Conservation (phyloP, 2,329 filamentous ascomycete genomes). For the Blastomyces gilchristii region DNA sequence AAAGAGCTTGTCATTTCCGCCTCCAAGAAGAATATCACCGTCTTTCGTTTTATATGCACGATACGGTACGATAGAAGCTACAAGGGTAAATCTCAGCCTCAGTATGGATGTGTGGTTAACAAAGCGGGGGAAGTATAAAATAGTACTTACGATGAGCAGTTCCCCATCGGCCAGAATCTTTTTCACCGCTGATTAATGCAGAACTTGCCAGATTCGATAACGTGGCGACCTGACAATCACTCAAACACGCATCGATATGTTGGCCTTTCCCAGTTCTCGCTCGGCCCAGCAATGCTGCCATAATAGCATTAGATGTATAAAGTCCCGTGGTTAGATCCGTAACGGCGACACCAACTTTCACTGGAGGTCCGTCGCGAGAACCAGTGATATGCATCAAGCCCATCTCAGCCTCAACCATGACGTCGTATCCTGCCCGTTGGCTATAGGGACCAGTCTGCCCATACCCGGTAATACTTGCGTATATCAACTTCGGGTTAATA, state of each 20-base stretch:
- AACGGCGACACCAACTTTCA: constrained; percentile 95
- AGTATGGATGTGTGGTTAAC: background rate
- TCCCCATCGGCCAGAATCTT: constrained; percentile 84
- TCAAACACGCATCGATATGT: constrained; percentile 82
- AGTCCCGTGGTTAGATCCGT: constrained; percentile 91
- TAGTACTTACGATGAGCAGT: constrained; percentile 71
- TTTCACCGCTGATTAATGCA: constrained; percentile 74
- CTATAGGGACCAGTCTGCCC: constrained; percentile 90
- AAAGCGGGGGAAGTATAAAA: background rate
- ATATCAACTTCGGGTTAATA: constrained; percentile 80
- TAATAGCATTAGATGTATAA: constrained; percentile 90
- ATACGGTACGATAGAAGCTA: constrained; percentile 91
- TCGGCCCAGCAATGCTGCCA: constrained; percentile 78
- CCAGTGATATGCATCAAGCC: constrained; percentile 98
- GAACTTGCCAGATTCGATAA: constrained; percentile 93
- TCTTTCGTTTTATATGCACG: constrained; percentile 62
- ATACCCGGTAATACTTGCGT: constrained; percentile 94
- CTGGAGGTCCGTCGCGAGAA: constrained; percentile 72
- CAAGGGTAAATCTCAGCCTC: background rate
- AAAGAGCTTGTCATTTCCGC: constrained; percentile 54
- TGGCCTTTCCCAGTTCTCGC: constrained; percentile 69
- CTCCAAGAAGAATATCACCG: constrained; percentile 53
- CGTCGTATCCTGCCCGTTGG: constrained; percentile 84
- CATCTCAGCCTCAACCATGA: constrained; percentile 98
- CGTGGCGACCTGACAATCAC: constrained; percentile 90